These are phyloP conservation scores for Hypericum perforatum DNA, from an alignment of 345 rosid species.

Conservation along the genomic window DNA sequence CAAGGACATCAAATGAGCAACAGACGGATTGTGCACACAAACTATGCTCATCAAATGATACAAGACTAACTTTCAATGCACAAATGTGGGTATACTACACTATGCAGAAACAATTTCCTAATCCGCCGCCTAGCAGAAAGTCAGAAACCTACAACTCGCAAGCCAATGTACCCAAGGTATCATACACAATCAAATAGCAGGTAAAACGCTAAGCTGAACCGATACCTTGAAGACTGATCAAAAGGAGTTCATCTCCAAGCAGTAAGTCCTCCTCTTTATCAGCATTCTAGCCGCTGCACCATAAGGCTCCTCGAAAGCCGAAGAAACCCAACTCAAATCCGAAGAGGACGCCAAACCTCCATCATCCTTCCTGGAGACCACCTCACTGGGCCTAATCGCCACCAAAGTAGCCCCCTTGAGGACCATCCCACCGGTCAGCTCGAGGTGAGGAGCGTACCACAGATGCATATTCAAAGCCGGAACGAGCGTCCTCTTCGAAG, in stretches of 20 bases:
- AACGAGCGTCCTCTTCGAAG: constrained; percentile 19
- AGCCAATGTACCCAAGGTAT: too few species aligned
- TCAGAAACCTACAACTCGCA: too few species aligned
- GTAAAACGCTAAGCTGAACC: too few species aligned
- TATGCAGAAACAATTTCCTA: too few species aligned
- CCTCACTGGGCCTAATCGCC: constrained; percentile 20
- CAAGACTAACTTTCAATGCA: too few species aligned
- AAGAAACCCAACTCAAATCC: constrained; percentile 67
- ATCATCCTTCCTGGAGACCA: not conserved
- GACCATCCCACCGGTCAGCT: constrained; percentile 30
- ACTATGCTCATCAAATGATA: too few species aligned
- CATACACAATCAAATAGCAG: too few species aligned
- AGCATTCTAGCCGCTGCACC: constrained; percentile 84
- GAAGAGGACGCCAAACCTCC: constrained; percentile 7
- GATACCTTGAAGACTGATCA: constrained; percentile 16
- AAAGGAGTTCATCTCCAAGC: constrained; percentile 97
- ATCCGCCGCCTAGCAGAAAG: too few species aligned
- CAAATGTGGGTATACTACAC: too few species aligned
- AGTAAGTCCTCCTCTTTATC: constrained; percentile 81
- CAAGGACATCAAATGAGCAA: too few species aligned
- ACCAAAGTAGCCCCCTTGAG: constrained; percentile 39
- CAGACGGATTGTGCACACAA: too few species aligned
- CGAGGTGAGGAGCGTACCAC: constrained; percentile 26
- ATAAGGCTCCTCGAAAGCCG: constrained; percentile 82
- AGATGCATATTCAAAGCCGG: constrained; percentile 34